Percentiles rank a stretch among this genome's conserved stretches.
These are phyloP conservation scores for Pythium periplocum DNA, from an alignment of 352 stramenopile species.

Conservation along the genomic window DNA sequence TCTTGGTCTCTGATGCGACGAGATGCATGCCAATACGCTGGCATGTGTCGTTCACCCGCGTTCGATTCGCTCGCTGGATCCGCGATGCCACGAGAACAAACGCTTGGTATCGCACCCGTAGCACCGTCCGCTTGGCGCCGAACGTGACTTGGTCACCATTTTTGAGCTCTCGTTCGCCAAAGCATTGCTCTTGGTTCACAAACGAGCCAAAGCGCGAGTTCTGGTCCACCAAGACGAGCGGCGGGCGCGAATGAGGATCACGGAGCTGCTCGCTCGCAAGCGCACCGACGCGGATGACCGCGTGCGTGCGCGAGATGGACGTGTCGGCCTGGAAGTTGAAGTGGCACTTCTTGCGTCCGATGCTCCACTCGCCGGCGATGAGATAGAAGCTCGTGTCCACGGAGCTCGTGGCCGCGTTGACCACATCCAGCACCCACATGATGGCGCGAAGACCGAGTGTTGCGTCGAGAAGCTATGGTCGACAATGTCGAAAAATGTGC, in stretches of 20 bases:
- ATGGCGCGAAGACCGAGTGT: not conserved
- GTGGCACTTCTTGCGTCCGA: conserved; percentile 79
- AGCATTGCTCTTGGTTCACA: conserved; percentile 72
- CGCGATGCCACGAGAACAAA: conserved; percentile 79
- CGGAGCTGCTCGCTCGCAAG: conserved; percentile 52
- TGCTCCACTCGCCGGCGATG: conserved; percentile 75
- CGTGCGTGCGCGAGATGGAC: conserved; percentile 81
- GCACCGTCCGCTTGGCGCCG: conserved; percentile 73
- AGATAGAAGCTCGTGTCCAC: conserved; percentile 73
- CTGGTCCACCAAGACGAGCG: conserved; percentile 72
- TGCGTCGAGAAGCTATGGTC: no score
- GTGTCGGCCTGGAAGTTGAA: conserved; percentile 80
- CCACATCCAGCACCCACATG: conserved; percentile 83
- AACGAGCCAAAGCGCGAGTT: conserved; percentile 86
- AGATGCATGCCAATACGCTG: conserved; percentile 81
- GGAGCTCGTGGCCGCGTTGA: conserved; percentile 28
- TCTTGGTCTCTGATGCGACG: conserved; percentile 39
- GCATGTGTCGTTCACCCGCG: conserved; percentile 66
- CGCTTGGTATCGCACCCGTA: conserved; percentile 75
- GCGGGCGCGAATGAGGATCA: conserved; percentile 46
- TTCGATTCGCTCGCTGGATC: conserved; percentile 51
- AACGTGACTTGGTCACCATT: conserved; percentile 81
- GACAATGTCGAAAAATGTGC: no score
- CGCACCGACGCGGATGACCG: conserved; percentile 64
- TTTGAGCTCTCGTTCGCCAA: conserved; percentile 35